A percentile compares a stretch with the other conserved stretches of the same genome.
phyloP scores from a whole-genome alignment of 2,329 filamentous ascomycete species.

The Trichoderma aggressivum region DNA sequence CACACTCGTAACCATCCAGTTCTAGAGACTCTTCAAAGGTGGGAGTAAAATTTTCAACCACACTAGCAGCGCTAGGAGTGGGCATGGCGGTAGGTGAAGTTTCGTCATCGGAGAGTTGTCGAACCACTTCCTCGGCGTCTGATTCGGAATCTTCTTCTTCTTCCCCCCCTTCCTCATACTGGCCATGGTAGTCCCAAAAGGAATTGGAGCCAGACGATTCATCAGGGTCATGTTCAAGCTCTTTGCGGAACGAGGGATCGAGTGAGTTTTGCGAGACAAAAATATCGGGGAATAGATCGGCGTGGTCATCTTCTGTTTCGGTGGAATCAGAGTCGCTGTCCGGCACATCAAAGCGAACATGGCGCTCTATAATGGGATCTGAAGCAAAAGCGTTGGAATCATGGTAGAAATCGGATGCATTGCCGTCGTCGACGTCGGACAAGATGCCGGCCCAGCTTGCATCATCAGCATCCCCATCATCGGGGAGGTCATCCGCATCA shows the following conservation, averaged over 20 bases:
- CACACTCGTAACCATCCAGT: slow-evolving; percentile 58
- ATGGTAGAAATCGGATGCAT: slow-evolving; percentile 41
- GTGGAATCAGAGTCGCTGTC: slow-evolving; percentile 65
- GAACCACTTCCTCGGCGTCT: slow-evolving; percentile 41
- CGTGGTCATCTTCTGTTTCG: slow-evolving; percentile 58
- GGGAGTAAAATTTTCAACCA: slow-evolving; percentile 27
- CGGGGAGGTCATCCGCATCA: slow-evolving; percentile 34
- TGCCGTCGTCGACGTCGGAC: slow-evolving; percentile 44
- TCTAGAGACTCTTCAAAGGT: slow-evolving; percentile 38
- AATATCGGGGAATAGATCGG: slow-evolving; percentile 71
- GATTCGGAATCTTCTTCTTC: slow-evolving; percentile 42
- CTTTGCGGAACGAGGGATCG: slow-evolving; percentile 67
- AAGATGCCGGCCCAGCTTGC: slow-evolving; percentile 56
- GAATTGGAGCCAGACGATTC: slow-evolving; percentile 56
- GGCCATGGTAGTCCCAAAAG: slow-evolving; percentile 61
- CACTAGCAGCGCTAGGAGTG: slow-evolving; percentile 29
- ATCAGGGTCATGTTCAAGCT: slow-evolving; percentile 67
- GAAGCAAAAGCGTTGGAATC: slow-evolving; percentile 42
- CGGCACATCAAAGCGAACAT: slow-evolving; percentile 71
- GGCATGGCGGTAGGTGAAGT: slow-evolving; percentile 44
- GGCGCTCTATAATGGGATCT: slow-evolving; percentile 49
- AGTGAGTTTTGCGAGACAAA: slow-evolving; percentile 73
- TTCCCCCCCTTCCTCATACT: slow-evolving; percentile 33
- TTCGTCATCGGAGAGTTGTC: slow-evolving; percentile 39
- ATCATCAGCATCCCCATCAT: slow-evolving; percentile 41